Percentiles rank a stretch among this genome's conserved stretches.
Evolutionary conservation across 2,329 filamentous ascomycete species (phyloP).

Genomic region (Alternaria tenuissima): DNA sequence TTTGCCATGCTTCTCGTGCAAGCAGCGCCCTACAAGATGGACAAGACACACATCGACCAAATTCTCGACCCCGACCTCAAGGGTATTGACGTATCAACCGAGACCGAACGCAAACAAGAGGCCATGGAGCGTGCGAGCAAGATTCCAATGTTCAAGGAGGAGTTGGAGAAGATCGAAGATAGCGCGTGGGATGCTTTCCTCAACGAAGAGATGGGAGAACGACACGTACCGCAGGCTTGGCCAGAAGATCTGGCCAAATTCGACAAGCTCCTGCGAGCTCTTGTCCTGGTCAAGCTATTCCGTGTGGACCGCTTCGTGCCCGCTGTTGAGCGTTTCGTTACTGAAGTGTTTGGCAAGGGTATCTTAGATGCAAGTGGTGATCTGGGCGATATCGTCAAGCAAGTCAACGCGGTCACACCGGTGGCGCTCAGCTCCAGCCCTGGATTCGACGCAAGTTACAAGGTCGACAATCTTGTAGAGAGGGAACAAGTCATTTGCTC

Average conservation of each 20-base stretch:
- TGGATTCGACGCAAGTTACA: conserved; percentile 98
- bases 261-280: conserved; percentile 80
- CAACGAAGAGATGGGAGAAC: conserved; percentile 84
- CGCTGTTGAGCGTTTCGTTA: conserved; percentile 88
- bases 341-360: conserved; percentile 81
- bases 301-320: conserved; percentile 95
- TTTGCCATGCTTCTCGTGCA: conserved; percentile 94
- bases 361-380: conserved; percentile 87
- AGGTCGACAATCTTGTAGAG: conserved; percentile 94
- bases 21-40: conserved; percentile 95
- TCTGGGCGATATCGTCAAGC: conserved; percentile 81
- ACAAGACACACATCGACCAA: conserved; percentile 85
- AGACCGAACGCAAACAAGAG: conserved; percentile 69
- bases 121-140: conserved; percentile 73
- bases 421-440: conserved; percentile 93
- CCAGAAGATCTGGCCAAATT: conserved; percentile 68
- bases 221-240: conserved; percentile 80
- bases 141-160: conserved; percentile 76
- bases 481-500: conserved; percentile 82
- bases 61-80: conserved; percentile 81
- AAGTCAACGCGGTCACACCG: conserved; percentile 83
- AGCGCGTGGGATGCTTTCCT: conserved; percentile 84
- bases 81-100: conserved; percentile 80
- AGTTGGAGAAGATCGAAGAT: conserved; percentile 68
- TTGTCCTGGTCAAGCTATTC: conserved; percentile 92